A percentile compares a stretch with the other conserved stretches of the same genome.
Evolutionary conservation across 495 filamentous ascomycete genomes (phyloP).

Genomic region (Aspergillus homomorphus): DNA sequence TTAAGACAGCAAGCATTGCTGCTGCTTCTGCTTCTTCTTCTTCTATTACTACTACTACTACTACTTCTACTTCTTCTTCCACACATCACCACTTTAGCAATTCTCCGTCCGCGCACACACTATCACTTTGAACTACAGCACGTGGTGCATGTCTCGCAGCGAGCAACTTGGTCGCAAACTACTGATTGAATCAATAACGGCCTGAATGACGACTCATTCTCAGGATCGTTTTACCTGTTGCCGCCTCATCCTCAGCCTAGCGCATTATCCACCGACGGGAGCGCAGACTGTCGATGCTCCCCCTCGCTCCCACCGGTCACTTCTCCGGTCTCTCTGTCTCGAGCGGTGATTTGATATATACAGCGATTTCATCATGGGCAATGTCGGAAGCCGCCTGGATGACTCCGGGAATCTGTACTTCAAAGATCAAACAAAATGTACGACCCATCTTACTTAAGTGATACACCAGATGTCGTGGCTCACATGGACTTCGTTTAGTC

Average conservation of each 20-base stretch:
- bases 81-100: neutral
- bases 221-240: neutral
- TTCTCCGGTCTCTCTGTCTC: constrained; percentile 29
- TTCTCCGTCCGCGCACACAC: neutral
- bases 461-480: constrained; percentile 12
- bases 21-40: no score
- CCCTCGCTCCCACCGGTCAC: constrained; percentile 29
- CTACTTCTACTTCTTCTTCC: constrained; percentile 1
- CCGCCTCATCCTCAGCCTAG: constrained; percentile 3
- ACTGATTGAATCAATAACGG: neutral
- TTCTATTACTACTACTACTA: no score
- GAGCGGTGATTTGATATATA: constrained; percentile 30
- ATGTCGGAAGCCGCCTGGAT: constrained; percentile 85
- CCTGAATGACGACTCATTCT: constrained; percentile 26
- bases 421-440: constrained; percentile 87
- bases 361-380: constrained; percentile 66
- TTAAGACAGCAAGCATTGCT: no score
- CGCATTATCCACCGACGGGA: constrained; percentile 23
- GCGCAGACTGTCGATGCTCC: constrained; percentile 39
- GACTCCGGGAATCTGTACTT: constrained; percentile 80
- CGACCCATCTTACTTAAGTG: neutral
- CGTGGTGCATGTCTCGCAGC: neutral
- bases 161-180: neutral
- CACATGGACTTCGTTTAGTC: constrained; percentile 50
- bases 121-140: neutral